Evolutionary conservation across 352 stramenopile genomes (phyloP), one percentile per base, ranked within the genome.

Genomic region (Aphanomyces astaci): DNA sequence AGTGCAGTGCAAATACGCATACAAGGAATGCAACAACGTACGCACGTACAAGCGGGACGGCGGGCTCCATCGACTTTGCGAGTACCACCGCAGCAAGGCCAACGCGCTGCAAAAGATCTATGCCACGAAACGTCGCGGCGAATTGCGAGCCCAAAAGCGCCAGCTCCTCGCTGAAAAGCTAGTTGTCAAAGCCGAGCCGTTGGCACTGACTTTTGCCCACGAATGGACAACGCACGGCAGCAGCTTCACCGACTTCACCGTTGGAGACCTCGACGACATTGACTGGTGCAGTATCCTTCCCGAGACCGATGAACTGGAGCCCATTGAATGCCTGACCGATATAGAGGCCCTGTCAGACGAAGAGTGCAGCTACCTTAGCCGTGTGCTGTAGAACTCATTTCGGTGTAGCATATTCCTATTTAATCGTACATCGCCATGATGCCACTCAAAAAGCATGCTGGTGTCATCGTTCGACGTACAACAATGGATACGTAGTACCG

Each of bases 1-100:
- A 7, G 43, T 64, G 22, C n/a, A 64, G 19, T 90, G 82, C 67
- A 76, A 85, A 51, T 70, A 70, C 28, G 36, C 64, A 19, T 63
- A 60, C 43, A 70, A 70, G 54, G 43, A 51, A 31, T 72, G 66
- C 66, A 55, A 31, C 55, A 66, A 72, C 39, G 13, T 28, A 11
- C 55, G 66, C 1, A 39, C 39, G 2, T 53, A n/a, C 40, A 72
- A 72, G 66, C 36, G 36, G 7, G 54, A 67, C 53, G 67, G 67
- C 28, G 30, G 49, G 7, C 57, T 72, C 28, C 67, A 72, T 25
- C 51, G 43, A 1, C 48, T 72, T 4, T 72, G 67, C 52, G 57
- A 63, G 15, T 52, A 45, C 59, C 67, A 72, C 48, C 59, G 67
- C 5, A 25, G 24, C 10, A 72, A 72, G 46, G 67, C 67, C 43